A percentile compares a stretch with the other conserved stretches of the same genome.
These are phyloP conservation scores for Paecilomyces sp. DNA, from an alignment of 2,329 filamentous ascomycete genomes.

Conservation along the genomic window DNA sequence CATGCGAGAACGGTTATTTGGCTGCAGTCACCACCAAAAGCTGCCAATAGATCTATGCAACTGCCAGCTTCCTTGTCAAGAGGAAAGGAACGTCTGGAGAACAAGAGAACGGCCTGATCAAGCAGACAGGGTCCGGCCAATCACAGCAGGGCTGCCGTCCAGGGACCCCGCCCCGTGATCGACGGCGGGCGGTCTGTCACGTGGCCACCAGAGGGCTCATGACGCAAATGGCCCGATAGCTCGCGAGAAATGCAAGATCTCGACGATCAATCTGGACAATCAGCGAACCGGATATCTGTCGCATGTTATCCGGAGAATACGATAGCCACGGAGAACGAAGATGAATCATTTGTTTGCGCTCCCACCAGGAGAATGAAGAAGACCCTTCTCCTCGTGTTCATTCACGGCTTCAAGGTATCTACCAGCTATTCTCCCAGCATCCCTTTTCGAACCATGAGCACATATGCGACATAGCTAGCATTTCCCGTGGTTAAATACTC, in stretches of 20 bases:
- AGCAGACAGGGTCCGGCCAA: background rate
- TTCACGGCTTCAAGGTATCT: slow-evolving; percentile 43
- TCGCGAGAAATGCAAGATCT: background rate
- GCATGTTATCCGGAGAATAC: background rate
- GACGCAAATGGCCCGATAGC: background rate
- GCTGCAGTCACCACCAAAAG: background rate
- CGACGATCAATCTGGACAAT: background rate
- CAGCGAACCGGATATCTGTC: background rate
- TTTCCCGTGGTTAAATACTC: background rate
- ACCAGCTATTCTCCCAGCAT: background rate
- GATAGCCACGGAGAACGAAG: background rate
- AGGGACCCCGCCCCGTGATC: background rate
- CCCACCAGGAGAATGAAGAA: slow-evolving; percentile 31
- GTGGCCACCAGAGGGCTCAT: background rate
- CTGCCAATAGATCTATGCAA: background rate
- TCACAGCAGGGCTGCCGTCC: background rate
- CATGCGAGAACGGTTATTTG: background rate
- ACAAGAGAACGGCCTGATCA: background rate
- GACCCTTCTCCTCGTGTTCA: slow-evolving; percentile 40
- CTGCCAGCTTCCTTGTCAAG: background rate
- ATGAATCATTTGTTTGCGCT: slow-evolving; percentile 7
- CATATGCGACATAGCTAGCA: background rate
- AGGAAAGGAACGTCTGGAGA: background rate
- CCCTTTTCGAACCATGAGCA: background rate
- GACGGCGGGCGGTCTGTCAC: background rate